Evolutionary conservation across 108 stramenopile species (phyloP), one percentile per base, ranked within the genome.

Genomic region (Chaetoceros tenuissimus): DNA sequence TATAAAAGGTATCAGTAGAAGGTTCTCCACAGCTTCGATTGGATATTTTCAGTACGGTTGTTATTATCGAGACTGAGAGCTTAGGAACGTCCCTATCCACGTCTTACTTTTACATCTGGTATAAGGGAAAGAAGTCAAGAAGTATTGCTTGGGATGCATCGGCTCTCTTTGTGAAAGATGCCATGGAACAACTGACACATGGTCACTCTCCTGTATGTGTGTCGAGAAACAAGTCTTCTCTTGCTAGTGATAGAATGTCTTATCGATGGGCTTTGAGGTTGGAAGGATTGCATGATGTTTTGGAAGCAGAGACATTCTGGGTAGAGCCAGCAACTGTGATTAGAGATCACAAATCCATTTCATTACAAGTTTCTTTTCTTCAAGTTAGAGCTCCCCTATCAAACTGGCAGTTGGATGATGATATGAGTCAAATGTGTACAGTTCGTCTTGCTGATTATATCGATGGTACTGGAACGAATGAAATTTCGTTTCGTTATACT

Each of bases 231-330:
- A 17, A 19, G 20, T 66, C 64, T 25, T 51, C 57, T 3, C 48
- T 40, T 8, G 20, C 59, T 2, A 16, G 17, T 29, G 55, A 30
- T n/a, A 34, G 31, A 18, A 53, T 45, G 3, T 66, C 66, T 16
- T 73, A 47, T 45, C 44, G 67, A 48, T 73, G 72, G 72, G 56
- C 53, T 19, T 52, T 73, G 21, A 66, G 67, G 49, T 64, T 73
- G 30, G 48, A 67, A 3, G 46, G 46, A 29, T 31, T 67, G 13
- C 49, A 24, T 29, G 72, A 73, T 54, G 49, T 51, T 26, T 18
- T 54, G 1, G 18, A 16, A 26, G 22, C 34, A 48, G 51, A 63
- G 3, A 34, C 67, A n/a, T n/a, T n/a, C n/a, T 30, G 23, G 16
- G 51, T 63, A 0, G 57, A 63, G 21, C 43, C 54, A 25, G 24